Evolutionary conservation across 345 rosid genomes (phyloP).

Genomic region (Dovyalis caffra): DNA sequence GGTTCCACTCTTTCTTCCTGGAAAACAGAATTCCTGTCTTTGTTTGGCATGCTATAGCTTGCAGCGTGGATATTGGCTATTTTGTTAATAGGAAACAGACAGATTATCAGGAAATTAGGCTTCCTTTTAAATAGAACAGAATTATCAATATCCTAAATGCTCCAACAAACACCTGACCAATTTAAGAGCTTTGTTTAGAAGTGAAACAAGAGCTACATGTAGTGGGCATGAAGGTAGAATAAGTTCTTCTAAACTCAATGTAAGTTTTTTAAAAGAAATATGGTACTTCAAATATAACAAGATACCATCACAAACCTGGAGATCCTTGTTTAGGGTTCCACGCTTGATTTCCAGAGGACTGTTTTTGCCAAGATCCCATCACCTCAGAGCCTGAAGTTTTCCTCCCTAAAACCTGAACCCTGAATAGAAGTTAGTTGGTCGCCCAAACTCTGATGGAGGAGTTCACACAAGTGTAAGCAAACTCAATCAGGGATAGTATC

Average conservation of each 20-base stretch:
- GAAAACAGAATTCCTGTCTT: constrained; percentile 33
- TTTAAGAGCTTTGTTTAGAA: too few species aligned
- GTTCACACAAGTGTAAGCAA: background rate
- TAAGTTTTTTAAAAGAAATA: too few species aligned
- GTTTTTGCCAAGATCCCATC: constrained; percentile 45
- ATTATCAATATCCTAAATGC: too few species aligned
- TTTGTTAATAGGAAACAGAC: background rate
- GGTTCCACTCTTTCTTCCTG: constrained; percentile 54
- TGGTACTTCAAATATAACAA: background rate
- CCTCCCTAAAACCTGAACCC: constrained; percentile 48
- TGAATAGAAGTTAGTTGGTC: background rate
- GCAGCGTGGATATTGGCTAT: constrained; percentile 40
- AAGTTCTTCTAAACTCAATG: too few species aligned
- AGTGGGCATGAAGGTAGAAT: too few species aligned
- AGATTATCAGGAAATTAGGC: background rate
- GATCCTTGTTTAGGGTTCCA: constrained; percentile 50
- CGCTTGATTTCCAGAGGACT: constrained; percentile 34
- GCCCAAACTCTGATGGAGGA: background rate
- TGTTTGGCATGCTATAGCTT: constrained; percentile 28
- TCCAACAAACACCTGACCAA: too few species aligned
- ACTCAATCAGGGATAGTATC: too few species aligned
- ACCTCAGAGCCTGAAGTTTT: constrained; percentile 41
- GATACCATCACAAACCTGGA: constrained; percentile 38
- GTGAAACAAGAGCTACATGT: too few species aligned
- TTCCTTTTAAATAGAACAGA: too few species aligned